These are phyloP conservation scores for Obba rivulosa DNA, from an alignment of 768 basidiomycete species.

Conservation along the genomic window DNA sequence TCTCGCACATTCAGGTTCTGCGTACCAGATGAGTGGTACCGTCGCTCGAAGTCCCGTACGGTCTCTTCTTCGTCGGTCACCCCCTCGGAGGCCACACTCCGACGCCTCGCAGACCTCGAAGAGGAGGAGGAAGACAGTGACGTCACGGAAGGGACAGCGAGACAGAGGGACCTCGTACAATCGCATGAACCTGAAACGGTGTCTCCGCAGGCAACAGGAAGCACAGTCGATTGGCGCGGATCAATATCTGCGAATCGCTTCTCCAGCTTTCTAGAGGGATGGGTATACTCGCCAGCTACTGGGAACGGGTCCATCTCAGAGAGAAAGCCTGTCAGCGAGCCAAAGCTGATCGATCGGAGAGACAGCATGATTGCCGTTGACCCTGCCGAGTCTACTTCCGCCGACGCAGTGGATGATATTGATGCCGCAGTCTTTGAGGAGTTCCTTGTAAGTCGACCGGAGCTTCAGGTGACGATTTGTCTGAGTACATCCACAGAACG, in stretches of 20 bases:
- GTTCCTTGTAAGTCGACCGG: constrained; percentile 51
- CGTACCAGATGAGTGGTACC: constrained; percentile 78
- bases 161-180: constrained; percentile 30
- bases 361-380: constrained; percentile 31
- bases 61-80: constrained; percentile 40
- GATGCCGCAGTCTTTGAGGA: constrained; percentile 46
- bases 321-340: constrained; percentile 69
- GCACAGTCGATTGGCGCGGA: constrained; percentile 43
- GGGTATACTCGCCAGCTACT: constrained; percentile 47
- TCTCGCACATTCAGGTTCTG: constrained; percentile 54
- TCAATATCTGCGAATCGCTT: constrained; percentile 55
- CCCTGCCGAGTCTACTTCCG: constrained; percentile 5
- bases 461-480: neutral
- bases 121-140: constrained; percentile 36
- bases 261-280: constrained; percentile 62
- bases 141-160: constrained; percentile 62
- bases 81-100: constrained; percentile 48
- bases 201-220: too few relatives aligned
- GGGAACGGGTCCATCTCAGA: constrained; percentile 26
- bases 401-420: constrained; percentile 21
- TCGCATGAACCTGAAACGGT: neutral
- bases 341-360: constrained; percentile 42
- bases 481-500: constrained; percentile 41
- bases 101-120: constrained; percentile 42
- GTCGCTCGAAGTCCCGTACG: constrained; percentile 55